These are phyloP conservation scores for Marasmius tenuissimus DNA, from an alignment of 1,284 basidiomycete genomes.

Conservation along the genomic window DNA sequence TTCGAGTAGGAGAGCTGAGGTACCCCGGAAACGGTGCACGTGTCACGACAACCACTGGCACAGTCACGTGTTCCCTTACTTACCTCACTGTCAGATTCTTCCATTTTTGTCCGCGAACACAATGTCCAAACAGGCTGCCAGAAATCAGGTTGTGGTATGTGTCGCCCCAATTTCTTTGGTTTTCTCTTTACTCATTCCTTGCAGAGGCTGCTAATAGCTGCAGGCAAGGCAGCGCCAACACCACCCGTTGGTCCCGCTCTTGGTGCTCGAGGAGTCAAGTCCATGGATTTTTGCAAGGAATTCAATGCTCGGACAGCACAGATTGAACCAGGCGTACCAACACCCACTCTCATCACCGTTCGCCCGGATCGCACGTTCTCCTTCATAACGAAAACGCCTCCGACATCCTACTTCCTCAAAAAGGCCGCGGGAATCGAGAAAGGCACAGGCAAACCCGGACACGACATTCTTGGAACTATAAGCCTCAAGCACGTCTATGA, in stretches of 20 bases:
- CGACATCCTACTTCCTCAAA: slow-evolving; percentile 90
- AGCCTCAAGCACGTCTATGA: slow-evolving; percentile 98
- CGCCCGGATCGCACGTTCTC: slow-evolving; percentile 95
- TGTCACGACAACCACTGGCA: not conserved
- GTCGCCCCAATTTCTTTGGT: slow-evolving; percentile 12
- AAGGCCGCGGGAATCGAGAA: slow-evolving; percentile 90
- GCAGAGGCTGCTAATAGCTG: slow-evolving; percentile 86
- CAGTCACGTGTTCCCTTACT: slow-evolving; percentile 17
- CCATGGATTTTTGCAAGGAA: slow-evolving; percentile 99
- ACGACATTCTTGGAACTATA: slow-evolving; percentile 78
- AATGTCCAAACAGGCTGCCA: slow-evolving; percentile 62
- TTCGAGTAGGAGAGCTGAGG: slow-evolving; percentile 6
- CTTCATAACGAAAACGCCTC: slow-evolving; percentile 91
- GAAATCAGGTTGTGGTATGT: slow-evolving; percentile 67
- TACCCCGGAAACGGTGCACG: not conserved
- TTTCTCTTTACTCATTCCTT: slow-evolving; percentile 9
- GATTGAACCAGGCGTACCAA: slow-evolving; percentile 84
- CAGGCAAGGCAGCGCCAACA: slow-evolving; percentile 94
- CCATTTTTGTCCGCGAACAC: not conserved
- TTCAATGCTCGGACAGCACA: slow-evolving; percentile 92
- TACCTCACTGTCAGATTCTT: slow-evolving; percentile 10
- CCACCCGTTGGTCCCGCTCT: slow-evolving; percentile 97
- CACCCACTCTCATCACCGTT: slow-evolving; percentile 89
- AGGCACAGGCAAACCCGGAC: slow-evolving; percentile 80
- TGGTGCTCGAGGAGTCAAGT: slow-evolving; percentile 97